Evolutionary conservation across 176 grass and related monocot genomes (phyloP).

Genomic region (Aegilops tauschii): DNA sequence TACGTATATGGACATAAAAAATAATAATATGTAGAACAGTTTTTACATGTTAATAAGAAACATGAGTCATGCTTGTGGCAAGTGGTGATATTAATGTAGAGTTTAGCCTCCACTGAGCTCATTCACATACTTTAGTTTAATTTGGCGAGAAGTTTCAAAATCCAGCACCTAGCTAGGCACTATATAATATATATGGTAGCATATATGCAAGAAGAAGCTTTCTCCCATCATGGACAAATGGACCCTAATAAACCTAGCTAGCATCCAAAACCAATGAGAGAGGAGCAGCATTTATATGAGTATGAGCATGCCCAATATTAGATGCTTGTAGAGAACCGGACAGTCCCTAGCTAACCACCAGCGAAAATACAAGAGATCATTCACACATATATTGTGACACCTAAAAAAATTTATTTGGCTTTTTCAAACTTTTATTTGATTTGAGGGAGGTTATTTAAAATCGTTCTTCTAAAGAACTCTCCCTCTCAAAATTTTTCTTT

Average conservation of each 20-base stretch:
- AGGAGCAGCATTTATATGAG: neutral
- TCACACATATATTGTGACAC: too few species aligned
- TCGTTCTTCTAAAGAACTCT: too few species aligned
- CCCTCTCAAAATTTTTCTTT: too few species aligned
- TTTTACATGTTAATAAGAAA: conserved; percentile 7
- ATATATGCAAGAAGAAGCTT: conserved; percentile 29
- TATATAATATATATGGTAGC: neutral
- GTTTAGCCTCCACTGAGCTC: neutral
- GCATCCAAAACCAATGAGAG: conserved; percentile 32
- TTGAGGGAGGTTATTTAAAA: too few species aligned
- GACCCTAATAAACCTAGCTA: neutral
- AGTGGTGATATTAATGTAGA: neutral
- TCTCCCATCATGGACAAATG: conserved; percentile 39
- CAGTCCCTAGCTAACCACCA: neutral
- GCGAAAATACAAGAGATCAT: conserved; percentile 1
- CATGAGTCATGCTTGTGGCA: conserved; percentile 5
- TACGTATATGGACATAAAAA: too few species aligned
- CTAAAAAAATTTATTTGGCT: too few species aligned
- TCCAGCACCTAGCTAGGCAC: conserved; percentile 18
- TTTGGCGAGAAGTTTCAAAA: neutral
- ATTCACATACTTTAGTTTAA: neutral
- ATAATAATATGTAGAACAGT: neutral
- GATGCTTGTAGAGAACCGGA: conserved; percentile 23
- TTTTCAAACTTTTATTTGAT: too few species aligned
- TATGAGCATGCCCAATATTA: neutral